Percentiles rank a stretch among this genome's conserved stretches.
Evolutionary conservation across 345 rosid species (phyloP).

Genomic region (Draba incana): DNA sequence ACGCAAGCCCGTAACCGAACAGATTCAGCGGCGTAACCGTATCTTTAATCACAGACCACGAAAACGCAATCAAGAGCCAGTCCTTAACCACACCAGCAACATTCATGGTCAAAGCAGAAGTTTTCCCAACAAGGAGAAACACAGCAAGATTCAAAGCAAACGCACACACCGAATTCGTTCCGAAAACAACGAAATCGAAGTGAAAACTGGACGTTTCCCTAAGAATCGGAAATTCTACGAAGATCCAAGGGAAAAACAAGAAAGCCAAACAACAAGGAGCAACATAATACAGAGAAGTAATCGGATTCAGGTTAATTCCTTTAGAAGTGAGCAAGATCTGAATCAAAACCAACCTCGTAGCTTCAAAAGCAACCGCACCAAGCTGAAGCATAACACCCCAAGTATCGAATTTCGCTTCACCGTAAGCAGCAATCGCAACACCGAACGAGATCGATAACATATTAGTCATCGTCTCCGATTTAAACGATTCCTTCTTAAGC

Average conservation of each 20-base stretch:
- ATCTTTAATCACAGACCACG: constrained; percentile 97
- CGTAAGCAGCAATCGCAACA: constrained; percentile 87
- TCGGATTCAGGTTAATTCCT: constrained; percentile 82
- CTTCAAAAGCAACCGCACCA: constrained; percentile 94
- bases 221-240: constrained; percentile 75
- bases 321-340: constrained; percentile 91
- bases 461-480: constrained; percentile 74
- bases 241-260: constrained; percentile 85
- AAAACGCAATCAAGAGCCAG: constrained; percentile 93
- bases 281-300: constrained; percentile 79
- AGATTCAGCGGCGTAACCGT: constrained; percentile 87
- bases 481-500: constrained; percentile 67
- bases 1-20: constrained; percentile 88
- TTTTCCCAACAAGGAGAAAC: constrained; percentile 92
- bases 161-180: constrained; percentile 88
- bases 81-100: constrained; percentile 98
- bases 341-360: constrained; percentile 85
- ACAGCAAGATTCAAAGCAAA: constrained; percentile 94
- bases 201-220: constrained; percentile 83
- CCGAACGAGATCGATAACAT: constrained; percentile 96
- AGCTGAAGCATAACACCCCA: constrained; percentile 91
- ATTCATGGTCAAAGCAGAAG: constrained; percentile 96
- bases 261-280: constrained; percentile 90
- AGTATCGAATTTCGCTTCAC: constrained; percentile 85
- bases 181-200: constrained; percentile 82